A percentile compares a stretch with the other conserved stretches of the same genome.
phyloP scores from a whole-genome alignment of 2,329 filamentous ascomycete genomes.

The Penicillium nordicum region DNA sequence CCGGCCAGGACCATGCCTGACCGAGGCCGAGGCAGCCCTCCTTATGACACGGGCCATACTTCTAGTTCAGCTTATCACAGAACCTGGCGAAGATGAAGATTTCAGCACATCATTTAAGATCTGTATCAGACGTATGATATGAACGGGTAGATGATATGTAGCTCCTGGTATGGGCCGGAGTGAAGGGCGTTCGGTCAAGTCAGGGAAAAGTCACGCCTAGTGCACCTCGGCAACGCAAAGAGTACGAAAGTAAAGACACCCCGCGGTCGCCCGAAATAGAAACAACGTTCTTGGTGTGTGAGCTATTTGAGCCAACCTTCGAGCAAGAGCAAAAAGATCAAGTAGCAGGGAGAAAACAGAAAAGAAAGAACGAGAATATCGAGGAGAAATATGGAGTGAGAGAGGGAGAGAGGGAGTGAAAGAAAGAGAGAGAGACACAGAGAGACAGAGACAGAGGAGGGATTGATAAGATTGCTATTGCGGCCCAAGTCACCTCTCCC shows the following conservation, averaged over 20 bases:
- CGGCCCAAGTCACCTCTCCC: constrained; percentile 25
- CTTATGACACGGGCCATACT: constrained; percentile 39
- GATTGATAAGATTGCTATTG: constrained; percentile 18
- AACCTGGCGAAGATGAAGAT: constrained; percentile 16
- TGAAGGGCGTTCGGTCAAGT: neutral
- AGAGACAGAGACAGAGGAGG: neutral
- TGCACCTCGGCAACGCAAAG: neutral
- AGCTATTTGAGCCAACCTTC: no score
- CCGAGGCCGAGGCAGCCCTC: constrained; percentile 33
- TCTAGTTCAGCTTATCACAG: constrained; percentile 19
- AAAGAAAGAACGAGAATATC: constrained; percentile 1
- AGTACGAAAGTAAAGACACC: neutral
- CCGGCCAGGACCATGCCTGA: constrained; percentile 34
- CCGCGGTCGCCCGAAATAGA: neutral
- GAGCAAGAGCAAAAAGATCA: neutral
- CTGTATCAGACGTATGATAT: neutral
- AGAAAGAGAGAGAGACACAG: no score
- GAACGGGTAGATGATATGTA: neutral
- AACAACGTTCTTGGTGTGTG: neutral
- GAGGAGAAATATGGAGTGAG: neutral
- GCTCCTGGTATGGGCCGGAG: neutral
- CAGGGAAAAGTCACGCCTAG: neutral
- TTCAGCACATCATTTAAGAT: constrained; percentile 17
- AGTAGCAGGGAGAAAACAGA: neutral
- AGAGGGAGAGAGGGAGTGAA: neutral